Evolutionary conservation across 768 basidiomycete genomes (phyloP), one percentile per base, ranked within the genome.

Genomic region (Kwoniella sp.): DNA sequence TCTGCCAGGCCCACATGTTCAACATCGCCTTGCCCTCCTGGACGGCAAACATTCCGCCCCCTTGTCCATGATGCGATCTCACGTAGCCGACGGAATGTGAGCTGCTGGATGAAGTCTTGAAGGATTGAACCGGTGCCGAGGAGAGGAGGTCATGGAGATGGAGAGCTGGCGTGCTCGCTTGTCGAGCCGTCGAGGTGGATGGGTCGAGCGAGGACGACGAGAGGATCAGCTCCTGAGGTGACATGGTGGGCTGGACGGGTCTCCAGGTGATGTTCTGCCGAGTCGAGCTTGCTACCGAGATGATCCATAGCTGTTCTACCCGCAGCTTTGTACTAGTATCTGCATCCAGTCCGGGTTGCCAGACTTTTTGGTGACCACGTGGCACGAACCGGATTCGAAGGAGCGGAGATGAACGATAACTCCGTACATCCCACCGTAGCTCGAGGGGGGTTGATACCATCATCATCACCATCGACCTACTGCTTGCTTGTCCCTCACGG

Each of bases 1-100:
- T 92, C 80, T 96, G 90, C 74, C 90, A 96, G 59, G 82, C 84
- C 75, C 93, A 98, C 15, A 91, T 85, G 66, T 93, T 85, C 59
- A 95, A 66, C 36, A 93, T 80, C 0, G 88, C 83, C 73, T 95
- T 95, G 53, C 91, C 89, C 40, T 84, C 82, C 70, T 95, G 91
- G 1, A 84, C 83, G 25, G 88, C 84, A 19, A 95, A 79, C 46
- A 95, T 79, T 53, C 89, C 79, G 0, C 92, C 91, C 20, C 93
- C 95, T 57, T 83, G 80, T 0, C 84, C 84, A 70, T 83, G 78
- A 42, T 75, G 77, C 0, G 88, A 85, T 50, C 82, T 81, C 3
- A 89, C 78, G 22, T 83, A 76, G 6, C 83, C 81, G n/a, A 83
- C 83, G 64, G 82, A 87, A 47, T 85, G 82, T 3, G 78, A 65